Conservation (phyloP, 2,329 filamentous ascomycete genomes). For the Juglanconis oblonga region DNA sequence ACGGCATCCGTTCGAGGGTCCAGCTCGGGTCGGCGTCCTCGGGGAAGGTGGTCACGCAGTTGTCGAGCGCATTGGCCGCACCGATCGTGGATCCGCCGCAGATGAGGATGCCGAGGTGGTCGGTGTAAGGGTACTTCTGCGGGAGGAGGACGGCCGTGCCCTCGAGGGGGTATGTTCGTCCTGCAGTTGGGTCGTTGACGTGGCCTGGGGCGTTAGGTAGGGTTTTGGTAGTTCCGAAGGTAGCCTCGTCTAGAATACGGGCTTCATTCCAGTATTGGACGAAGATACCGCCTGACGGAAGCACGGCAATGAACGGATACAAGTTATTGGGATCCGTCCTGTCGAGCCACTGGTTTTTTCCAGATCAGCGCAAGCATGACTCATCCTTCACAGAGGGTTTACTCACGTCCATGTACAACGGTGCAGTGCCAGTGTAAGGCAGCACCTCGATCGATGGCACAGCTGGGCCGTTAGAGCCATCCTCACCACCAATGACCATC, state of each 20-base stretch:
- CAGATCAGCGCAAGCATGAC: background rate
- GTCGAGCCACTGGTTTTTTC: slow-evolving; percentile 37
- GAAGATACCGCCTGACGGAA: slow-evolving; percentile 53
- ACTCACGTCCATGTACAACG: slow-evolving; percentile 40
- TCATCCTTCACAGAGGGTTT: background rate
- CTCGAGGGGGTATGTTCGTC: slow-evolving; percentile 56
- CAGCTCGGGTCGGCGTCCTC: slow-evolving; percentile 47
- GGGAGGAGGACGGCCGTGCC: slow-evolving; percentile 53
- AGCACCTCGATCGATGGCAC: slow-evolving; percentile 54
- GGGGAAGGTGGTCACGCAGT: slow-evolving; percentile 54
- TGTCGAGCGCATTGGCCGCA: slow-evolving; percentile 52
- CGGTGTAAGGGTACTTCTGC: slow-evolving; percentile 48
- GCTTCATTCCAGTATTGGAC: slow-evolving; percentile 60
- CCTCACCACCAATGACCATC: slow-evolving; percentile 51
- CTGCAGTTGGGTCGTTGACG: slow-evolving; percentile 48
- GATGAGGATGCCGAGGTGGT: slow-evolving; percentile 48
- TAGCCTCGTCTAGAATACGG: slow-evolving; percentile 49
- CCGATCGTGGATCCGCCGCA: slow-evolving; percentile 54
- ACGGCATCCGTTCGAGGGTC: slow-evolving; percentile 58
- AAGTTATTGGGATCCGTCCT: slow-evolving; percentile 57
- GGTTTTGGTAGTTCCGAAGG: slow-evolving; percentile 44
- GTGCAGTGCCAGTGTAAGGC: slow-evolving; percentile 40
- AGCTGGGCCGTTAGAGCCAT: slow-evolving; percentile 47
- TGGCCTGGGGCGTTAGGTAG: slow-evolving; percentile 54
- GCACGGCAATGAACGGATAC: slow-evolving; percentile 54